Base-by-base conservation (phyloP, 2,329 filamentous ascomycete species). In the Akanthomyces dipterigenus region DNA sequence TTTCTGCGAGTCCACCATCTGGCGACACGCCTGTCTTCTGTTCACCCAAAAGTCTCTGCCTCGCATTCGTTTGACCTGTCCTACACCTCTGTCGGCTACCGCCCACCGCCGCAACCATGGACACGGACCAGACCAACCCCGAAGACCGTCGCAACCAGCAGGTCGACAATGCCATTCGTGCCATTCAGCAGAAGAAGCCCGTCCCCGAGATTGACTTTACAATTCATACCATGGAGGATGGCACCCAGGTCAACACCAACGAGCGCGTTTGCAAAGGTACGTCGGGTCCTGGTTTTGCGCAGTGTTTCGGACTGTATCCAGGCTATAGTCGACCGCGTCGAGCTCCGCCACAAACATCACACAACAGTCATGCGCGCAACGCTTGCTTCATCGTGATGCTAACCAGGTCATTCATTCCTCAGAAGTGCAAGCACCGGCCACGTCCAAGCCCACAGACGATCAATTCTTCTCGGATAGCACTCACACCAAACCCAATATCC, bases 251-350 rank as follows among this genome's bases (percentile, higher is more conserved):
- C 73, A 98, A 86, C 85, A 99, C 95, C 64, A 79, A 89, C 74
- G 95, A 99, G 78, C 86, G 95, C 75, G 95, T 99, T 64, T 96
- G 93, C 83, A 99, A 98, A 92, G 95, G 95, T 98, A 85, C 65
- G 76, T 72, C 31, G 5, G 6, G 11, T 12, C 6, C 9, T 9
- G 26, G 24, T 18, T 1, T 28, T n/a, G 36, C 40, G 42, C 31
- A 31, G 50, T 26, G 56, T 36, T 22, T 31, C 2, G 11, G 9
- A 9, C 16, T 16, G 28, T 24, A 16, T n/a, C 22, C 50, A 42
- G 11, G 42, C 22, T 34, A 7, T 31, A 6, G 12, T 5, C 50
- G 31, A 24, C 20, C 5, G 14, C 14, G 16, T 34, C 31, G 2
- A 11, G 36, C 22, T 28, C 20, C 43, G 43, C 43, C 14, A 20